Conservation (phyloP, 768 basidiomycete species). For the Amanita rubescens region DNA sequence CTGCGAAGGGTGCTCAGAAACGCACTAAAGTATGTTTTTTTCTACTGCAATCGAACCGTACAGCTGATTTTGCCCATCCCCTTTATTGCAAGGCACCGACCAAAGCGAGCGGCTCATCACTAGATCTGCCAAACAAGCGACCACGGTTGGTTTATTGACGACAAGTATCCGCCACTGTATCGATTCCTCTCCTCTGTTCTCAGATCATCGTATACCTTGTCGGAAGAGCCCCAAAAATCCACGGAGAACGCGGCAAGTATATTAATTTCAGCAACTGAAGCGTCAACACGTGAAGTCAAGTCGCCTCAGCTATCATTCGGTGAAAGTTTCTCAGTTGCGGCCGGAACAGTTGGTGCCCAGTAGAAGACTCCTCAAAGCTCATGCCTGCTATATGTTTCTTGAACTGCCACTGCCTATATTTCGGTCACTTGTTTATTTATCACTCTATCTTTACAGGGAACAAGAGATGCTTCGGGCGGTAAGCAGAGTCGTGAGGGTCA, state of each 20-base stretch:
- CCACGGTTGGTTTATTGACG: constrained; percentile 56
- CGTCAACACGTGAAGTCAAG: constrained; percentile 41
- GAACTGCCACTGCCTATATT: constrained; percentile 11
- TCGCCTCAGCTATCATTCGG: constrained; percentile 53
- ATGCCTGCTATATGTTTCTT: constrained; percentile 4
- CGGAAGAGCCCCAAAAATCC: constrained; percentile 31
- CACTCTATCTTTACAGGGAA: constrained; percentile 32
- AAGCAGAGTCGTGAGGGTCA: neutral
- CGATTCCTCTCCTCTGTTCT: constrained; percentile 18
- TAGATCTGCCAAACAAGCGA: constrained; percentile 75
- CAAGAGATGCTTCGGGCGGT: constrained; percentile 8
- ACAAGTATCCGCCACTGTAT: constrained; percentile 14
- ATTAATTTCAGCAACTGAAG: constrained; percentile 18
- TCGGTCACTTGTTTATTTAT: constrained; percentile 38
- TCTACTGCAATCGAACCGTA: constrained; percentile 4
- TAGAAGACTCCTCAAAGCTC: constrained; percentile 13
- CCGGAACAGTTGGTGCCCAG: constrained; percentile 36
- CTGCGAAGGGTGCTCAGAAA: constrained; percentile 62
- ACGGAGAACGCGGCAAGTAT: constrained; percentile 32
- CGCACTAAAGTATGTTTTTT: constrained; percentile 53
- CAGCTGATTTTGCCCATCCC: constrained; percentile 11
- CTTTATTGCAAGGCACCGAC: constrained; percentile 42
- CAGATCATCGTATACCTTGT: constrained; percentile 40
- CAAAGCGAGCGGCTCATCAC: constrained; percentile 54
- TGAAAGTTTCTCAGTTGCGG: constrained; percentile 51